Conservation (phyloP, 805 yeast genomes). For the Starmera pachycereana region DNA sequence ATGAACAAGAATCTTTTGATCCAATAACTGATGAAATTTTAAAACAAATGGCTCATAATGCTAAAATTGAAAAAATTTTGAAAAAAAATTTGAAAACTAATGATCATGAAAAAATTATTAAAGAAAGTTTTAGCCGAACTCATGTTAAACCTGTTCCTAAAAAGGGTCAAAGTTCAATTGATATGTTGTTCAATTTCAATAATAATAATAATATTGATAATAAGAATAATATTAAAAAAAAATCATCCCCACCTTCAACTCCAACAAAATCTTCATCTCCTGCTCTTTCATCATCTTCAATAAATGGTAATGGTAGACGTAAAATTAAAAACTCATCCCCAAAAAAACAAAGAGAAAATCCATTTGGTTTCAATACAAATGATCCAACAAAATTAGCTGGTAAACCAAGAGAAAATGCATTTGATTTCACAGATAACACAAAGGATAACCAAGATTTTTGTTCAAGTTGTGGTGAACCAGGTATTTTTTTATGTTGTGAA, state of each 20-base stretch:
- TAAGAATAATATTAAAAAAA: no score
- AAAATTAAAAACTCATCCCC: constrained; percentile 20
- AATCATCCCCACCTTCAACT: constrained; percentile 1
- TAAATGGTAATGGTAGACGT: constrained; percentile 6
- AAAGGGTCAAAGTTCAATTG: constrained; percentile 1
- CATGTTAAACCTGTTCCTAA: constrained; percentile 5
- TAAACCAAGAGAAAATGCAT: constrained; percentile 20
- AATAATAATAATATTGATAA: constrained; percentile 8
- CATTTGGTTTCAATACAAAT: constrained; percentile 30
- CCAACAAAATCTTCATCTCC: constrained; percentile 2
- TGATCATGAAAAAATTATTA: constrained; percentile 24
- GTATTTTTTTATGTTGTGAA: constrained; percentile 88
- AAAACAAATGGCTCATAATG: constrained; percentile 1
- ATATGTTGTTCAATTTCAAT: background rate
- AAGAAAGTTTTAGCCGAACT: constrained; percentile 15
- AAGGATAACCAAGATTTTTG: constrained; percentile 78
- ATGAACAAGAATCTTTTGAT: background rate
- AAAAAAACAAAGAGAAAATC: constrained; percentile 25
- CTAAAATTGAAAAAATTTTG: constrained; percentile 3
- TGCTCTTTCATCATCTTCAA: background rate
- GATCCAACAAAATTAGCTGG: constrained; percentile 21
- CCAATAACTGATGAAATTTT: constrained; percentile 2
- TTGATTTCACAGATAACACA: constrained; percentile 21
- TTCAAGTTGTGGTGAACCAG: constrained; percentile 82
- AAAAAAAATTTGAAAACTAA: constrained; percentile 21